Percentiles rank a stretch among this genome's conserved stretches.
These are phyloP conservation scores for Dorcoceras hygrometricum DNA, from an alignment of 257 asterid species.

Conservation along the genomic window DNA sequence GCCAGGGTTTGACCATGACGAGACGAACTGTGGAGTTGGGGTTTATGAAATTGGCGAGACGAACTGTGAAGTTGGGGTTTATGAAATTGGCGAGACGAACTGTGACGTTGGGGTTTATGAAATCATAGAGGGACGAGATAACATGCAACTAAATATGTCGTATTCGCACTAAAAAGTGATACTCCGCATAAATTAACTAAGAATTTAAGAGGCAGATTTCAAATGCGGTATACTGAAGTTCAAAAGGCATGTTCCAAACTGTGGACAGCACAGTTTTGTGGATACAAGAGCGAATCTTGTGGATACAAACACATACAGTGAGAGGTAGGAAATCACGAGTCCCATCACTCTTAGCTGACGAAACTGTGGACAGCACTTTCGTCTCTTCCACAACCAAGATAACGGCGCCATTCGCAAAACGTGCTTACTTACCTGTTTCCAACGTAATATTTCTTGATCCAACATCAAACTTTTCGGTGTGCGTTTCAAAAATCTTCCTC, in stretches of 20 bases:
- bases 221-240: slow-evolving; percentile 1
- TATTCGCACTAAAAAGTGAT: neutral
- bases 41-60: too few relatives aligned
- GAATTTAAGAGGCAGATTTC: neutral
- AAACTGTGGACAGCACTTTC: slow-evolving; percentile 80
- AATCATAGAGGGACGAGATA: neutral
- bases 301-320: slow-evolving; percentile 49
- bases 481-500: slow-evolving; percentile 64
- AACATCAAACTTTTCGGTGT: slow-evolving; percentile 75
- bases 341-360: slow-evolving; percentile 76
- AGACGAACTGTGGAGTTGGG: too few relatives aligned
- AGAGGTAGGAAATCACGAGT: slow-evolving; percentile 84
- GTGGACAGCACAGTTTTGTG: too few relatives aligned
- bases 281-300: neutral
- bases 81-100: slow-evolving; percentile 56
- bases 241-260: slow-evolving; percentile 3
- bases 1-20: too few relatives aligned
- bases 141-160: too few relatives aligned
- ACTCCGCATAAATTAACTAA: slow-evolving; percentile 2
- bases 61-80: slow-evolving; percentile 45
- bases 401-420: slow-evolving; percentile 86
- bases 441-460: slow-evolving; percentile 59
- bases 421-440: slow-evolving; percentile 88
- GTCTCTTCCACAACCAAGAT: slow-evolving; percentile 89
- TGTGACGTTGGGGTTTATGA: too few relatives aligned